phyloP scores from a whole-genome alignment of 1,284 basidiomycete genomes.

The Leucoagaricus sp. region DNA sequence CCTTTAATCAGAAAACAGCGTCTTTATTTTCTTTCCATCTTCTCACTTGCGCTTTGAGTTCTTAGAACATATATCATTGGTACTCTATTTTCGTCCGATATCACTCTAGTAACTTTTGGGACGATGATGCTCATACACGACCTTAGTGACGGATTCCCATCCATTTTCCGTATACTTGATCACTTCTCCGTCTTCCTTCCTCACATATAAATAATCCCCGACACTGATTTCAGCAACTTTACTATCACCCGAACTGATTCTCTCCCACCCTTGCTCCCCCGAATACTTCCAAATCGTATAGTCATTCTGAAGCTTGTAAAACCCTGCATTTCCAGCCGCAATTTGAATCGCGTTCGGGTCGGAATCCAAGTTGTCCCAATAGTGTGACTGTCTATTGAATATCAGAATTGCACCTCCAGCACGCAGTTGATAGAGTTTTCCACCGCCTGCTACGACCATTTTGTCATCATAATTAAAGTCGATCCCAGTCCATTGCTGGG shows the following conservation, averaged over 20 bases:
- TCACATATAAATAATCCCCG: not conserved
- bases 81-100: not conserved
- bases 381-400: not conserved
- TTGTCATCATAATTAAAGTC: too few species aligned
- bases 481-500: too few species aligned
- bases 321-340: not conserved
- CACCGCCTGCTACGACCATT: too few species aligned
- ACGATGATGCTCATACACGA: too few species aligned
- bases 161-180: not conserved
- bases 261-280: not conserved
- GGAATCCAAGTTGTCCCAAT: not conserved
- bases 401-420: not conserved
- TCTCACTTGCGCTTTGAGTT: too few species aligned
- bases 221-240: not conserved
- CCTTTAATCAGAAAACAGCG: slow-evolving; percentile 8
- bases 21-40: too few species aligned
- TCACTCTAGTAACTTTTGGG: not conserved
- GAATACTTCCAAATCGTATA: slow-evolving; percentile 1
- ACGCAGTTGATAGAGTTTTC: not conserved
- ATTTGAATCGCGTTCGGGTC: not conserved
- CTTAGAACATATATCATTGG: too few species aligned
- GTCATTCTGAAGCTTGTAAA: not conserved
- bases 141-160: not conserved
- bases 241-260: not conserved
- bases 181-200: not conserved